Conservation (phyloP, 2,329 filamentous ascomycete species). For the Hypomyces rosellus region DNA sequence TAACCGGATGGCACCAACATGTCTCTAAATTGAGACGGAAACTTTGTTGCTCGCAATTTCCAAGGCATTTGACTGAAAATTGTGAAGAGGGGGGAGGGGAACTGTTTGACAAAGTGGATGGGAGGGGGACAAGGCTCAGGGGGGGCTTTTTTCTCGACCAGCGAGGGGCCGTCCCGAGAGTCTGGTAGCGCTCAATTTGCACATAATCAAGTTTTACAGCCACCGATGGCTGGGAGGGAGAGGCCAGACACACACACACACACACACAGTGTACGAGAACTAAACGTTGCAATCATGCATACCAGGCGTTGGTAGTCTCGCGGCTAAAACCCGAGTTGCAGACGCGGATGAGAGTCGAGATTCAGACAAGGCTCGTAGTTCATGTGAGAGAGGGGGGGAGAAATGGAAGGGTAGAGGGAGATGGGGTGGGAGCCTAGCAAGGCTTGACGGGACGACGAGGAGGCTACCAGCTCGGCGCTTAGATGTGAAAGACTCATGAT, state of each 20-base stretch:
- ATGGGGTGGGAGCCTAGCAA: no score
- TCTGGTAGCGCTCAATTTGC: slow-evolving; percentile 26
- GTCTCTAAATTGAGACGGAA: background rate
- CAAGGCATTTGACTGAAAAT: background rate
- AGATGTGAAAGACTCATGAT: slow-evolving; percentile 16
- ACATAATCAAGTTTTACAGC: slow-evolving; percentile 11
- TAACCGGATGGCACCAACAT: background rate
- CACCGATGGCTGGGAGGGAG: background rate
- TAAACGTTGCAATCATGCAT: background rate
- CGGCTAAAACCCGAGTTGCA: slow-evolving; percentile 12
- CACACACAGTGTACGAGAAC: background rate
- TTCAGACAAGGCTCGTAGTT: slow-evolving; percentile 2
- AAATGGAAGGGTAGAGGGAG: no score
- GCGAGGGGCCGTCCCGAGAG: slow-evolving; percentile 18
- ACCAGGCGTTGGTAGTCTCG: slow-evolving; percentile 4
- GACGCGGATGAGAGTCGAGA: slow-evolving; percentile 13
- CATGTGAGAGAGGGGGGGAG: slow-evolving; percentile 1
- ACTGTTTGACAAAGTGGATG: background rate
- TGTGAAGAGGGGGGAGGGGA: background rate
- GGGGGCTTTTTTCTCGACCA: background rate
- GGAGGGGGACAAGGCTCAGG: background rate
- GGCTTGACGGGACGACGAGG: no score
- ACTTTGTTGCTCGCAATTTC: background rate
- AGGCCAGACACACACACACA: background rate
- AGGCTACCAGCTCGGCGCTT: slow-evolving; percentile 18